phyloP scores from a whole-genome alignment of 352 stramenopile genomes.

The Phytophthora foliorum region DNA sequence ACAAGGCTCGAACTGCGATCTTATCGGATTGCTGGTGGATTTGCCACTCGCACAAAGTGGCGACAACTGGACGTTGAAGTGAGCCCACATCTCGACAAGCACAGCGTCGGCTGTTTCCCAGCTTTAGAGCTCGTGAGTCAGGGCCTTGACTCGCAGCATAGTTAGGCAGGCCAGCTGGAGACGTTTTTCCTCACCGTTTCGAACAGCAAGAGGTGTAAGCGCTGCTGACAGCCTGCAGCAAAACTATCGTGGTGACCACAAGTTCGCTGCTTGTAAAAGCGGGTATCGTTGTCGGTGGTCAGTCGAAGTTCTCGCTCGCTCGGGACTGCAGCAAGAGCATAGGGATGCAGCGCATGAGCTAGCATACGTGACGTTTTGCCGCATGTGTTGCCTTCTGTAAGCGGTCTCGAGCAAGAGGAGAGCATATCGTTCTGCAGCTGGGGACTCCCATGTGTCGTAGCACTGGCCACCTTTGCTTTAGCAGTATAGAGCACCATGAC shows the following conservation, averaged over 20 bases:
- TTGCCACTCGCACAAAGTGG: not conserved
- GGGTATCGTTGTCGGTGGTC: not conserved
- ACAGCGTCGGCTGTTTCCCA: slow-evolving; percentile 19
- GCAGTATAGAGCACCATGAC: no score
- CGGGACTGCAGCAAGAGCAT: not conserved
- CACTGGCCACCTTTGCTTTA: no score
- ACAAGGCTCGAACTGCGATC: slow-evolving; percentile 3
- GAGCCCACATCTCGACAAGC: not conserved
- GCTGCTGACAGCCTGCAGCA: not conserved
- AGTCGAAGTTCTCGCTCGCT: not conserved
- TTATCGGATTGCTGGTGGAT: slow-evolving; percentile 9
- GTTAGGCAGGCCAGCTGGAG: slow-evolving; percentile 8
- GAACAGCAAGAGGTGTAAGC: not conserved
- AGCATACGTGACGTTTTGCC: not conserved
- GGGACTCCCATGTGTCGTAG: no score
- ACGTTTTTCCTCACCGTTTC: not conserved
- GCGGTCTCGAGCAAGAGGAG: no score
- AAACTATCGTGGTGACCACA: not conserved
- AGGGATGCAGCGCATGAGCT: not conserved
- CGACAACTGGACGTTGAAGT: slow-evolving; percentile 15
- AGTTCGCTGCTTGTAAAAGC: slow-evolving; percentile 19
- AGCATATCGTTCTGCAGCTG: not conserved
- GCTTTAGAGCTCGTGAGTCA: not conserved
- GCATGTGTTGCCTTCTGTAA: not conserved
- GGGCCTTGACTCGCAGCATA: not conserved